These are phyloP conservation scores for Trametes sp. DNA, from an alignment of 1,284 basidiomycete species.

Conservation along the genomic window DNA sequence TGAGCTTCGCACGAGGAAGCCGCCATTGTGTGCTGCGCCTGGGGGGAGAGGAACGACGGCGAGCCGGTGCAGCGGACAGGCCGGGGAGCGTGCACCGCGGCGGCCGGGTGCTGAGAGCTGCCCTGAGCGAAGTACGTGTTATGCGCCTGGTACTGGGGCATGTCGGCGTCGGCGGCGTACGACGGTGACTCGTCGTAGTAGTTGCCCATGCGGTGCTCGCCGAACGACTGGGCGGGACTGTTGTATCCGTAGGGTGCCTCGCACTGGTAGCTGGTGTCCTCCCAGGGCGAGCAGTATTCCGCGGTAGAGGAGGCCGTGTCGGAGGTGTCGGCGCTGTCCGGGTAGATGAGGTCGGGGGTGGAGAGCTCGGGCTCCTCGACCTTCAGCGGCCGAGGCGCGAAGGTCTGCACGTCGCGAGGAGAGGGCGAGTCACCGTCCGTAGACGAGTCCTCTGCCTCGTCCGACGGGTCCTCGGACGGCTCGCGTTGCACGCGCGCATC, in stretches of 20 bases:
- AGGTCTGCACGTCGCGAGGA: slow-evolving; percentile 18
- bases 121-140: slow-evolving; percentile 16
- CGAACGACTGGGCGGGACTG: slow-evolving; percentile 6
- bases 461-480: slow-evolving; percentile 12
- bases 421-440: slow-evolving; percentile 17
- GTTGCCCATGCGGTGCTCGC: slow-evolving; percentile 3
- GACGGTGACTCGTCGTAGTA: slow-evolving; percentile 23
- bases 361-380: slow-evolving; percentile 30
- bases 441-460: slow-evolving; percentile 22
- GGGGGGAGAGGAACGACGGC: slow-evolving; percentile 28
- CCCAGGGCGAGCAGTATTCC: slow-evolving; percentile 18
- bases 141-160: slow-evolving; percentile 10
- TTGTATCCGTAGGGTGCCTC: slow-evolving; percentile 12
- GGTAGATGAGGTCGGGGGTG: slow-evolving; percentile 27
- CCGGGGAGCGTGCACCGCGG: slow-evolving; percentile 31
- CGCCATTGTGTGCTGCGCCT: slow-evolving; percentile 11
- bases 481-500: slow-evolving; percentile 17
- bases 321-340: slow-evolving; percentile 17
- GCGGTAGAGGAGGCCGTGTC: slow-evolving; percentile 14
- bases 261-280: slow-evolving; percentile 16
- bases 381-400: slow-evolving; percentile 28
- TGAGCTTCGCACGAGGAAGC: slow-evolving; percentile 18
- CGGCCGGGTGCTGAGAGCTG: slow-evolving; percentile 13
- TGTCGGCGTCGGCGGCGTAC: slow-evolving; percentile 13
- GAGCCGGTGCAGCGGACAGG: slow-evolving; percentile 30